phyloP scores from a whole-genome alignment of 176 grass and related monocot species.

The Ananas comosus region DNA sequence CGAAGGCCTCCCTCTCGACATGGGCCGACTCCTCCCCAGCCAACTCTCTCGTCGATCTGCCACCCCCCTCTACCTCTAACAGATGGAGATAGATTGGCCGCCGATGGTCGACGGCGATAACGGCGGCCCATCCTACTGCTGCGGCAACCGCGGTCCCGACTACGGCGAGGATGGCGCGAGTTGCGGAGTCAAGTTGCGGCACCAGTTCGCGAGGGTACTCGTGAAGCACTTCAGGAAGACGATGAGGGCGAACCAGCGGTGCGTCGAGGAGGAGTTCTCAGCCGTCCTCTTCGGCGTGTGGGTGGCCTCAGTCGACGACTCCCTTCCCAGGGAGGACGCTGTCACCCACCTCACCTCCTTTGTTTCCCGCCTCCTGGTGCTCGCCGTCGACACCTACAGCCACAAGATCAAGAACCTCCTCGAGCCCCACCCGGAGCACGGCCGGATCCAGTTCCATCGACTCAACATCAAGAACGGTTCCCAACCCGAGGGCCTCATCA shows the following conservation, averaged over 20 bases:
- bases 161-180: constrained; percentile 33
- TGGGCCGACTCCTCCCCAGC: no score
- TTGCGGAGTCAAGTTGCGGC: constrained; percentile 72
- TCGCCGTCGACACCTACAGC: neutral
- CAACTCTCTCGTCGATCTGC: no score
- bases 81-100: no score
- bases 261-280: constrained; percentile 79
- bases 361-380: constrained; percentile 76
- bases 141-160: constrained; percentile 7
- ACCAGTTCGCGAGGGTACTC: constrained; percentile 77
- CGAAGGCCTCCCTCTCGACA: no score
- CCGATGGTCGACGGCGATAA: neutral
- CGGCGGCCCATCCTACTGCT: constrained; percentile 2
- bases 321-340: constrained; percentile 13
- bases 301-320: constrained; percentile 7
- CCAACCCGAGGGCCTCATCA: no score
- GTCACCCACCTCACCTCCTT: constrained; percentile 65
- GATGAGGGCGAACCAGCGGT: constrained; percentile 48
- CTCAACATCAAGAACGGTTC: no score
- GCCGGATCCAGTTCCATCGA: no score
- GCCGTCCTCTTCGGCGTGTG: constrained; percentile 50
- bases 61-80: no score
- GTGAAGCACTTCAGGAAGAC: constrained; percentile 74
- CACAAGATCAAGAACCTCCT: no score
- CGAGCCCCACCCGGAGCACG: no score